A percentile compares a stretch with the other conserved stretches of the same genome.
These are phyloP conservation scores for Obelidium mucronatum DNA, from an alignment of 192 early-diverging fungal species.

Conservation along the genomic window DNA sequence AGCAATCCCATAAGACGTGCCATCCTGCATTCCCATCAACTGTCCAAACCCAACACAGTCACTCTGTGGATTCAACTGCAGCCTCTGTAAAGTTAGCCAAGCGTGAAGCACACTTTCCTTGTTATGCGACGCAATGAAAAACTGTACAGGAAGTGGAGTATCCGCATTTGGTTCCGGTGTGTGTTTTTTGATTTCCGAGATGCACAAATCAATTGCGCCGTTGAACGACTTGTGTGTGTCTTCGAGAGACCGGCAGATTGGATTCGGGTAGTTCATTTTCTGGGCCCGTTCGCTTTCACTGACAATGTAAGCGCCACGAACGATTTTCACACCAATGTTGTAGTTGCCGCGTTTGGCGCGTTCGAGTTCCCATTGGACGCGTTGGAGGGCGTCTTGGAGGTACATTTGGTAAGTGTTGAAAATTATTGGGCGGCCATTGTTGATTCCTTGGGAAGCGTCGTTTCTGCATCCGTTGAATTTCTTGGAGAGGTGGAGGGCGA, in stretches of 20 bases:
- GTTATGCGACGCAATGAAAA: constrained; percentile 94
- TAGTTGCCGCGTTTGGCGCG: constrained; percentile 74
- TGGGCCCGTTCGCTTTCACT: constrained; percentile 75
- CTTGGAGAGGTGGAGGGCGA: constrained; percentile 72
- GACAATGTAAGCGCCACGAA: constrained; percentile 87
- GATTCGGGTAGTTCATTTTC: constrained; percentile 72
- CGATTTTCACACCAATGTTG: constrained; percentile 85
- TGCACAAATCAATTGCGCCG: constrained; percentile 72
- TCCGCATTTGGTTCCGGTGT: not conserved
- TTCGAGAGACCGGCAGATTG: constrained; percentile 80
- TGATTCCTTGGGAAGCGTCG: not conserved
- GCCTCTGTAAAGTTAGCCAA: constrained; percentile 59
- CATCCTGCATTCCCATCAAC: constrained; percentile 95
- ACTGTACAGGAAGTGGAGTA: constrained; percentile 64
- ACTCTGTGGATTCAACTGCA: constrained; percentile 8
- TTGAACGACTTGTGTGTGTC: constrained; percentile 89
- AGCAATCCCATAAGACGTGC: constrained; percentile 82
- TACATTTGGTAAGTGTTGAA: constrained; percentile 99
- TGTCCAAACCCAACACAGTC: constrained; percentile 87
- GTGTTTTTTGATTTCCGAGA: constrained; percentile 56
- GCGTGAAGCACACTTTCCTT: constrained; percentile 74
- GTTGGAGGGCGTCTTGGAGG: constrained; percentile 67
- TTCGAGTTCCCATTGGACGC: constrained; percentile 72
- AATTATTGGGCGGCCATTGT: constrained; percentile 54
- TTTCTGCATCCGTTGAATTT: constrained; percentile 67